Evolutionary conservation across 129 eudicot species (phyloP).

Genomic region (Dittrichia graveolens): DNA sequence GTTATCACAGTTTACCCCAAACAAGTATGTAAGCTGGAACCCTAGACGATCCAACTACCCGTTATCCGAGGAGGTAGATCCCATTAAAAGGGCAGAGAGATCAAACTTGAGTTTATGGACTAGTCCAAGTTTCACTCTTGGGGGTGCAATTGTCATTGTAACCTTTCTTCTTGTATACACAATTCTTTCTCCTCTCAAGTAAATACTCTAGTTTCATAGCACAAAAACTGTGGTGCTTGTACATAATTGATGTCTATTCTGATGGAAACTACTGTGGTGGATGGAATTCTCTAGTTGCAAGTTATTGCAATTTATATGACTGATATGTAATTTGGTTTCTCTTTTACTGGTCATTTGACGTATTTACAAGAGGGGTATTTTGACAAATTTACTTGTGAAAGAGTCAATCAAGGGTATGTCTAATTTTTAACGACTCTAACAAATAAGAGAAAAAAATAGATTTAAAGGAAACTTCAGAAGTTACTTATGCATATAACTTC

Average conservation of each 20-base stretch:
- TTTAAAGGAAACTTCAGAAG: too few species aligned
- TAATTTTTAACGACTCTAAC: too few species aligned
- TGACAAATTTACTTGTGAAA: too few species aligned
- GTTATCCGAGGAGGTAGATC: conserved; percentile 84
- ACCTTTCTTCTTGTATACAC: conserved; percentile 76
- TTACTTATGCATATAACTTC: too few species aligned
- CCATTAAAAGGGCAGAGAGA: conserved; percentile 92
- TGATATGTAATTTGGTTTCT: neutral
- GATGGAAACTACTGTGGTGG: conserved; percentile 15
- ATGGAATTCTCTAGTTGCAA: conserved; percentile 6
- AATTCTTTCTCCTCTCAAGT: conserved; percentile 61
- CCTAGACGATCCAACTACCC: conserved; percentile 88
- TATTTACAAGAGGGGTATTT: too few species aligned
- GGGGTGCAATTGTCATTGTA: conserved; percentile 70
- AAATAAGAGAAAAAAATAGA: too few species aligned
- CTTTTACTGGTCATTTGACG: too few species aligned
- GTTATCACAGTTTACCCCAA: conserved; percentile 71
- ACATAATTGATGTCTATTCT: conserved; percentile 29
- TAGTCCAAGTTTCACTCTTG: conserved; percentile 82
- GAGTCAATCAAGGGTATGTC: too few species aligned
- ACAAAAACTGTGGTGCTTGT: conserved; percentile 35
- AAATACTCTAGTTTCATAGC: conserved; percentile 24
- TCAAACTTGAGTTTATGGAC: conserved; percentile 88
- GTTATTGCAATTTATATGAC: neutral
- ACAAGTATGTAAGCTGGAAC: conserved; percentile 94